Conservation (phyloP, 805 yeast species). For the Spathaspora hagerdaliae region DNA sequence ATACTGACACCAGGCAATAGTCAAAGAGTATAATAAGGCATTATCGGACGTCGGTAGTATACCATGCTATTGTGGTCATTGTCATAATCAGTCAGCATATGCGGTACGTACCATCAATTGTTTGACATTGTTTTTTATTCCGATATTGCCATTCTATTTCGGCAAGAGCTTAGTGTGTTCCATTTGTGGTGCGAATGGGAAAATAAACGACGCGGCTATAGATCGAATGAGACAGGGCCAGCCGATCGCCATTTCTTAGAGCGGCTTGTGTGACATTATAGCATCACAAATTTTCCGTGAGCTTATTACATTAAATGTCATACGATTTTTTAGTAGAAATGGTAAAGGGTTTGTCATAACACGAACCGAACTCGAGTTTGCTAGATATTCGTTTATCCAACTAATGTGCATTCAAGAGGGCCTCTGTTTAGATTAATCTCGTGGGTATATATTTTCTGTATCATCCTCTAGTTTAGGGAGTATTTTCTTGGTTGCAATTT, state of each 20-base stretch:
- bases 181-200: constrained; percentile 45
- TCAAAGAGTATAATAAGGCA: constrained; percentile 32
- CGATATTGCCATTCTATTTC: constrained; percentile 50
- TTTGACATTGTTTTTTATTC: constrained; percentile 51
- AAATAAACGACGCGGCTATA: constrained; percentile 19
- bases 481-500: too few species aligned
- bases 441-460: too few species aligned
- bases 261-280: not conserved
- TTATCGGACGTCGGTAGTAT: constrained; percentile 26
- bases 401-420: not conserved
- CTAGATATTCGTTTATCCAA: not conserved
- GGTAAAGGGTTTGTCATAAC: not conserved
- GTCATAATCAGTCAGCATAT: constrained; percentile 53
- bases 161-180: constrained; percentile 48
- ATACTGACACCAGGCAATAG: constrained; percentile 14
- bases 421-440: too few species aligned
- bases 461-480: too few species aligned
- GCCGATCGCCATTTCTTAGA: constrained; percentile 29
- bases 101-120: constrained; percentile 52
- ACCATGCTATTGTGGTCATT: constrained; percentile 50
- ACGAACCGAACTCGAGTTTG: not conserved
- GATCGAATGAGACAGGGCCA: constrained; percentile 26
- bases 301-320: too few species aligned
- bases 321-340: too few species aligned
- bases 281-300: not conserved